Conservation (phyloP, 768 basidiomycete genomes). For the Suillus alpinus region DNA sequence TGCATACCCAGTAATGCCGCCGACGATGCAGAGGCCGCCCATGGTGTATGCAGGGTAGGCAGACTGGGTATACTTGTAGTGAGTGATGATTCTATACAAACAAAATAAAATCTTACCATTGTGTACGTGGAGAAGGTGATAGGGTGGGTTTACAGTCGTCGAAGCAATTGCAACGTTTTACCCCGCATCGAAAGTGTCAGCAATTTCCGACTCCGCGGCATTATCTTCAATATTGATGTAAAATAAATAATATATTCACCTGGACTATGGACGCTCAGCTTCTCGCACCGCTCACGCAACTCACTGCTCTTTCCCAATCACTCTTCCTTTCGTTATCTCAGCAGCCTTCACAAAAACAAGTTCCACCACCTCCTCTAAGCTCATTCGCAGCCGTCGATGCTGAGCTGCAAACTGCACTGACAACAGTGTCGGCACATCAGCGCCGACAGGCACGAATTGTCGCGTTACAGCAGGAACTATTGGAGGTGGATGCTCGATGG, state of each 20-base stretch:
- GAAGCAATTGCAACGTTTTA: no score
- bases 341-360: constrained; percentile 51
- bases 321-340: constrained; percentile 66
- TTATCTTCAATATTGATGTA: not conserved
- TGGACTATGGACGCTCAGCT: constrained; percentile 51
- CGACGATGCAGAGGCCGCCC: constrained; percentile 73
- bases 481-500: constrained; percentile 65
- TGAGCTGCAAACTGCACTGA: constrained; percentile 69
- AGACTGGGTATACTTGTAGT: constrained; percentile 44
- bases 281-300: constrained; percentile 56
- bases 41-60: constrained; percentile 79
- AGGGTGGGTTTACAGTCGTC: not conserved
- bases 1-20: constrained; percentile 71
- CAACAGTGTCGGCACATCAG: constrained; percentile 68
- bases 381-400: constrained; percentile 51
- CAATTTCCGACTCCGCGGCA: not conserved
- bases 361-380: constrained; percentile 52
- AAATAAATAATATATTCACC: not conserved
- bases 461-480: constrained; percentile 65
- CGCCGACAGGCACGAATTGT: constrained; percentile 75
- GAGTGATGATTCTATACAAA: no score
- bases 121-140: no score
- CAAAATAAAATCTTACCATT: not conserved
- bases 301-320: constrained; percentile 62
- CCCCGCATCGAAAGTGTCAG: not conserved